Conservation (phyloP, 176 grass and related monocot genomes). For the Otatea glauca region DNA sequence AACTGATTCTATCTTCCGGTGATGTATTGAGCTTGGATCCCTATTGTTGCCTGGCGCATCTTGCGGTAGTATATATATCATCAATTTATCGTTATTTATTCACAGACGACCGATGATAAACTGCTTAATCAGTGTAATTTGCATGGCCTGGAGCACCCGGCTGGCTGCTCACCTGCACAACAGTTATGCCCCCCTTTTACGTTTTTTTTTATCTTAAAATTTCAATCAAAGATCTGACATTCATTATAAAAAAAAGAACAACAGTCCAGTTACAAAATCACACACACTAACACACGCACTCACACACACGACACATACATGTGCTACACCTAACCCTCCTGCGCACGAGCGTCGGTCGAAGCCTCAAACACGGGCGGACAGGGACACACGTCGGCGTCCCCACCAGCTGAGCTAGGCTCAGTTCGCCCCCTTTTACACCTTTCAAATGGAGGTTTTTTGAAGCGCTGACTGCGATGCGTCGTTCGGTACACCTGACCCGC, state of each 20-base stretch:
- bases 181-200: not conserved
- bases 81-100: not conserved
- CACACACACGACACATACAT: too few species aligned
- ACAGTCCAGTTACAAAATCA: too few species aligned
- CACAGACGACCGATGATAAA: not conserved
- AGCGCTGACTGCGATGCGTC: conserved; percentile 23
- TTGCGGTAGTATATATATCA: not conserved
- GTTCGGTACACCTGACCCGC: conserved; percentile 40
- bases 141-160: not conserved
- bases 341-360: too few species aligned
- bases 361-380: too few species aligned
- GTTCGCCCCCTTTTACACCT: not conserved
- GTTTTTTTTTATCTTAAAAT: too few species aligned
- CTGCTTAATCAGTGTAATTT: not conserved
- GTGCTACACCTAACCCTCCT: too few species aligned
- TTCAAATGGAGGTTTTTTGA: not conserved
- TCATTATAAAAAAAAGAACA: too few species aligned
- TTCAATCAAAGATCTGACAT: too few species aligned
- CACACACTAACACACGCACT: too few species aligned
- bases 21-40: not conserved
- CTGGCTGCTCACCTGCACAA: not conserved
- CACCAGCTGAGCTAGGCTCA: too few species aligned
- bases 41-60: not conserved
- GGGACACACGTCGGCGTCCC: too few species aligned
- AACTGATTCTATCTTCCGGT: not conserved